Base-by-base conservation (phyloP, 257 asterid genomes). In the Salvia hispanica region DNA sequence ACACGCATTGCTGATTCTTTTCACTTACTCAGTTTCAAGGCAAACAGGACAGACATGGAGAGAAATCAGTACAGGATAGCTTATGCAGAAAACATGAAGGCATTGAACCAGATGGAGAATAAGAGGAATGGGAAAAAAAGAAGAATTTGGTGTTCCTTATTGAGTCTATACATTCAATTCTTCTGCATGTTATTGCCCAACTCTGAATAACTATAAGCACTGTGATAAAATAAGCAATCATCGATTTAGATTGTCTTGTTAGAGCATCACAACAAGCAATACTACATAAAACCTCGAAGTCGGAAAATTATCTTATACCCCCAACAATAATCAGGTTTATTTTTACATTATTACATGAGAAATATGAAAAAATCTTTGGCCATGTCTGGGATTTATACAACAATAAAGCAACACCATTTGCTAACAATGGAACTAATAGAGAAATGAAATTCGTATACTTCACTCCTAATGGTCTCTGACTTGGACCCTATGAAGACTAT, bases 371-470 rank as follows among this genome's bases (percentile, higher is more conserved):
- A 52, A 60, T 5, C 40, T 46, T 4, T 18, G 21, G 47, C 58
- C 4, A 25, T 57, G 52, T 25, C 46, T 60, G 58, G 61, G 18
- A 68, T 14, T 65, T 62, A 25, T 66, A 62, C 21, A n/a, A 46
- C 28, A 47, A 39, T 10, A 64, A 45, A 51, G 50, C 45, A 69
- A 69, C 59, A 9, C 13, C 12, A 55, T 37, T 33, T 42, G 39
- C 21, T 2, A 58, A 25, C 70, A 13, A 45, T 12, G 63, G 57
- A 66, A 55, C 58, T 57, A 34, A 58, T 9, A 45, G 4, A 70
- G n/a, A 44, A 25, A 25, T 25, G 31, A 60, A 39, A 39, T 62
- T 25, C 9, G 61, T 45, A 67, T 54, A 2, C 42, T 36, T 5
- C 10, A 15, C 33, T 69, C 62, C 69, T 44, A 70, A 59, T 45